These are phyloP conservation scores for Aphanoascus verrucosus DNA, from an alignment of 2,329 filamentous ascomycete species.

Conservation along the genomic window DNA sequence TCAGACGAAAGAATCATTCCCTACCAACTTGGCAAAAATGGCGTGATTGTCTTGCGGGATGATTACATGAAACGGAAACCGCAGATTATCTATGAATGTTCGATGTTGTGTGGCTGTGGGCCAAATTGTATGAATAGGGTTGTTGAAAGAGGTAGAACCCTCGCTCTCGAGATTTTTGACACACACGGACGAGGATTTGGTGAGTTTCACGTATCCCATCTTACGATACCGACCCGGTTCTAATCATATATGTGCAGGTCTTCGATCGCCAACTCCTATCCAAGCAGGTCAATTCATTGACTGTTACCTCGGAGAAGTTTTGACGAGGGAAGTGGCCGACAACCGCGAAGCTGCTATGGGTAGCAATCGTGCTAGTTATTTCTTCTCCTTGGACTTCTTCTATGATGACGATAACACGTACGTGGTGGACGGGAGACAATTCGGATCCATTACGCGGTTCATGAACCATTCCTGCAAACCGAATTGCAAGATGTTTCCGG, in stretches of 20 bases:
- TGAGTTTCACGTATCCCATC: slow-evolving; percentile 14
- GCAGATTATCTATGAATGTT: slow-evolving; percentile 35
- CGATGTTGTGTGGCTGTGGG: slow-evolving; percentile 28
- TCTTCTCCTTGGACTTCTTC: slow-evolving; percentile 35
- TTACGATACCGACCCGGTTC: neutral
- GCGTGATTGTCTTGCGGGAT: slow-evolving; percentile 21
- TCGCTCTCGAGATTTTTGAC: slow-evolving; percentile 35
- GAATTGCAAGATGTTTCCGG: slow-evolving; percentile 37
- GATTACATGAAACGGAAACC: slow-evolving; percentile 26
- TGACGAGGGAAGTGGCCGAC: slow-evolving; percentile 30
- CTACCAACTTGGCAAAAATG: slow-evolving; percentile 20
- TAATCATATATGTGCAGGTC: slow-evolving; percentile 21
- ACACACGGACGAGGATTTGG: slow-evolving; percentile 35
- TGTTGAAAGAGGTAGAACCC: slow-evolving; percentile 31
- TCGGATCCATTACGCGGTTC: slow-evolving; percentile 36
- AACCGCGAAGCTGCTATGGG: slow-evolving; percentile 27
- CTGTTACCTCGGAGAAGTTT: slow-evolving; percentile 36
- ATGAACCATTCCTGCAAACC: slow-evolving; percentile 42
- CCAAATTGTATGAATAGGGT: slow-evolving; percentile 34
- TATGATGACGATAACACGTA: slow-evolving; percentile 25
- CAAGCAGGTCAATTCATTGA: slow-evolving; percentile 38
- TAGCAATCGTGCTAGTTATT: slow-evolving; percentile 29
- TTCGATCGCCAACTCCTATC: slow-evolving; percentile 31
- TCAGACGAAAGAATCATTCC: slow-evolving; percentile 23
- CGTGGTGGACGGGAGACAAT: slow-evolving; percentile 36